phyloP scores from a whole-genome alignment of 108 stramenopile genomes.

The Skeletonema potamos region DNA sequence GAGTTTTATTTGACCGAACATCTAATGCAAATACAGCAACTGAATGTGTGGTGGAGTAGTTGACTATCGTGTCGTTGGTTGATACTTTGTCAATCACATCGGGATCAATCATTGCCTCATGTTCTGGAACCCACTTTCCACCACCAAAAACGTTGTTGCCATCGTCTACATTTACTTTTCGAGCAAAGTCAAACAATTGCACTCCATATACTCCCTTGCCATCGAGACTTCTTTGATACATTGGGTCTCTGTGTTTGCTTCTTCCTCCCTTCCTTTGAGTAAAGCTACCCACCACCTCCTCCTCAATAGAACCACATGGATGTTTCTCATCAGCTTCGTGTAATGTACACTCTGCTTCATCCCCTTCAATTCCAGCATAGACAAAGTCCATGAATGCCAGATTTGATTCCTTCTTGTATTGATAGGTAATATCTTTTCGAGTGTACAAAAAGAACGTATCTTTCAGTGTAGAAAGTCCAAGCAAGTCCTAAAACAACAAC shows the following conservation, averaged over 20 bases:
- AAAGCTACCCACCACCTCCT: not conserved
- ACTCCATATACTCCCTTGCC: slow-evolving; percentile 82
- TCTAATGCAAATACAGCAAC: slow-evolving; percentile 83
- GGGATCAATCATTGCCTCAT: slow-evolving; percentile 74
- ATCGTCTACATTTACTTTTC: slow-evolving; percentile 13
- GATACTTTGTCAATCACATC: slow-evolving; percentile 43
- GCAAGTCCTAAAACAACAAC: too few species aligned
- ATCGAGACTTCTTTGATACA: slow-evolving; percentile 49
- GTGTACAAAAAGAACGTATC: too few species aligned
- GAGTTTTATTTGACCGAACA: slow-evolving; percentile 69
- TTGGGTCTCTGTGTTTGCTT: slow-evolving; percentile 30
- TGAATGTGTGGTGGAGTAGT: slow-evolving; percentile 45
- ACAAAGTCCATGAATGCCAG: slow-evolving; percentile 70
- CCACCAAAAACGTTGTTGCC: slow-evolving; percentile 18
- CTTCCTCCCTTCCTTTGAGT: not conserved
- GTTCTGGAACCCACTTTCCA: slow-evolving; percentile 53
- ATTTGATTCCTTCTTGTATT: slow-evolving; percentile 39
- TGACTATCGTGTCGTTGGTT: not conserved
- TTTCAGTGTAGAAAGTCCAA: too few species aligned
- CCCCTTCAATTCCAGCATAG: slow-evolving; percentile 14
- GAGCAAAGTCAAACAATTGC: slow-evolving; percentile 76
- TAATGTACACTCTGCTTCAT: slow-evolving; percentile 2
- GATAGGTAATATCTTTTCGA: slow-evolving; percentile 54
- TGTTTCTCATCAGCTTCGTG: not conserved
- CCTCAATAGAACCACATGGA: not conserved